Evolutionary conservation across 2,329 filamentous ascomycete genomes (phyloP), one percentile per base, ranked within the genome.

Genomic region (Hypoxylon sp.): DNA sequence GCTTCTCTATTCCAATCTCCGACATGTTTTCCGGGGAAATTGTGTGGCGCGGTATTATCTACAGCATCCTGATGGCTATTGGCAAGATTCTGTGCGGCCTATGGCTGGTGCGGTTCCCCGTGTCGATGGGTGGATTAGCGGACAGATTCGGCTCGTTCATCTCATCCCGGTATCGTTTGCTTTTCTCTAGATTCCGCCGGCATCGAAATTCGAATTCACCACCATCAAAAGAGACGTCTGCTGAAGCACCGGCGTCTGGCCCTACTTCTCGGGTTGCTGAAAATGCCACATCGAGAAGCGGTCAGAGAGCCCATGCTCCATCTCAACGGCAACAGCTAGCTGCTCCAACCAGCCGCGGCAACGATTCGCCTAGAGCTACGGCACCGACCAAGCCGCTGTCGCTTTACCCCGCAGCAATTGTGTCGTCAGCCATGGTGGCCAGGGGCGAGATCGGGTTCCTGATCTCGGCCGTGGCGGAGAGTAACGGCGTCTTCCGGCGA

Each of bases 401-500:
- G 0, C 78, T 92, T 0, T 90, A 93, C 65, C 90, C 91, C 0
- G 84, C 88, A 0, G 81, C 84, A 0, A 87, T 94, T 2, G 78
- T 94, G 0, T 89, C 89, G 0, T 80, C 85, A 16, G 83, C 81
- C 2, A 95, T 95, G 91, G 85, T 91, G 0, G 87, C 91, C 0
- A 83, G 91, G n/a, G 91, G 92, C 0, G 92, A 96, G 74, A 92
- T 95, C 32, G 91, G 91, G 0, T 93, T 93, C 65, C 76, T 95
- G 44, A 92, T 96, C 65, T 88, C 89, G 0, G 87, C 89, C 0
- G 76, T 93, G 0, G 90, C 90, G 0, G 84, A 92, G 71, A 83
- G 79, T 46, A 79, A 81, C 1, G 80, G 80, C 0, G 76, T 84
- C 12, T 85, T 85, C 51, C 65, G 64, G 2, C 52, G 48, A 4